Percentiles rank a stretch among this genome's conserved stretches.
phyloP scores from a whole-genome alignment of 768 basidiomycete genomes.

The Mycena capillaripes region DNA sequence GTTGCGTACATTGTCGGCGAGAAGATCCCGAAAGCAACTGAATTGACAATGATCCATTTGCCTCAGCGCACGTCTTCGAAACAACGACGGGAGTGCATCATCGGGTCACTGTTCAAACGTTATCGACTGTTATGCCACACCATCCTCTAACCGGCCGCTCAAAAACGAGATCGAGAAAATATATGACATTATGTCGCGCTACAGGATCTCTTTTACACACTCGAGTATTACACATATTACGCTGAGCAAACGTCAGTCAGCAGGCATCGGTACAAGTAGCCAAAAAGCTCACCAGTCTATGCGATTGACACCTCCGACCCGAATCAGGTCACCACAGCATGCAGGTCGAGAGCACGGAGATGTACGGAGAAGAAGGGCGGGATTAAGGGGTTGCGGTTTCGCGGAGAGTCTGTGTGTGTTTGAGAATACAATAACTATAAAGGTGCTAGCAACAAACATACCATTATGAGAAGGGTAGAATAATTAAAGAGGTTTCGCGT shows the following conservation, averaged over 20 bases:
- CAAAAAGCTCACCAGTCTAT: neutral
- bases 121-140: no score
- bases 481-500: constrained; percentile 14
- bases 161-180: no score
- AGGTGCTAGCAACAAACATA: neutral
- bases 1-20: no score
- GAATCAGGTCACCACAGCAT: constrained; percentile 1
- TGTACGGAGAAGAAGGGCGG: neutral
- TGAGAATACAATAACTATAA: neutral
- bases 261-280: neutral
- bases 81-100: no score
- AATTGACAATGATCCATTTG: no score
- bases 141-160: no score
- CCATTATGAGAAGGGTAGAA: constrained; percentile 1
- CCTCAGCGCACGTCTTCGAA: no score
- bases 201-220: constrained; percentile 1
- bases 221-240: neutral
- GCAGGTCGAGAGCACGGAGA: constrained; percentile 12
- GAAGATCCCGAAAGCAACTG: no score
- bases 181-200: constrained; percentile 13
- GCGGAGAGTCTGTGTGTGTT: constrained; percentile 3
- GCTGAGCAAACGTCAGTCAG: neutral
- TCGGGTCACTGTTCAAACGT: no score
- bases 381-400: constrained; percentile 5
- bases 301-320: neutral